phyloP scores from a whole-genome alignment of 495 filamentous ascomycete species.

The Extremus antarcticus region DNA sequence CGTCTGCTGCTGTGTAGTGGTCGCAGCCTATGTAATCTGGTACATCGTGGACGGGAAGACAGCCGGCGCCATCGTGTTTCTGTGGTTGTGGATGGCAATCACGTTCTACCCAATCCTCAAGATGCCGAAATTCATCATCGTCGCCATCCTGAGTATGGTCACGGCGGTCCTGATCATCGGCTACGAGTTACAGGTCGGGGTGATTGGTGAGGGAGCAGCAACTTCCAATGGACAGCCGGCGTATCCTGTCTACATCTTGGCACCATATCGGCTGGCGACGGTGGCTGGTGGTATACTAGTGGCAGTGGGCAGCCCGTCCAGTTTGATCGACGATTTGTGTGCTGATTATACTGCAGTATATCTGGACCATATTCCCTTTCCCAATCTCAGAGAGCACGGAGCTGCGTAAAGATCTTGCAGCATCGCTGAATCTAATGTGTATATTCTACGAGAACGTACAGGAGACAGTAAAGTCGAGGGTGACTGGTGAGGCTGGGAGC shows the following conservation, averaged over 20 bases:
- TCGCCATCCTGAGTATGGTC: conserved; percentile 58
- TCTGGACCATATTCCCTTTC: conserved; percentile 80
- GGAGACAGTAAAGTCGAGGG: neutral
- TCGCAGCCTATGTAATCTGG: conserved; percentile 55
- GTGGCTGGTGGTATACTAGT: conserved; percentile 62
- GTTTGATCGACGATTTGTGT: neutral
- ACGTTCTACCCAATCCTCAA: conserved; percentile 57
- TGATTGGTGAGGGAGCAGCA: conserved; percentile 49
- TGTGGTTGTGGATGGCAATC: conserved; percentile 36
- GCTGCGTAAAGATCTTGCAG: conserved; percentile 59
- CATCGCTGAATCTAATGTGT: conserved; percentile 64
- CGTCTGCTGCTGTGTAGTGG: no score
- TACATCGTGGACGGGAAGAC: conserved; percentile 62
- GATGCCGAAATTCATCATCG: conserved; percentile 38
- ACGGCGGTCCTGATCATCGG: conserved; percentile 66
- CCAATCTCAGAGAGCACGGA: conserved; percentile 65
- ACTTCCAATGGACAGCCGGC: conserved; percentile 58
- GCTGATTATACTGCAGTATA: conserved; percentile 24
- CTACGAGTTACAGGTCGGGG: conserved; percentile 66
- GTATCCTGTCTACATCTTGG: conserved; percentile 62
- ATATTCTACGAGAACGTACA: conserved; percentile 48
- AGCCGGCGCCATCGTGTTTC: conserved; percentile 56
- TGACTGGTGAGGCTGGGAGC: neutral
- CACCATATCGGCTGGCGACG: conserved; percentile 62
- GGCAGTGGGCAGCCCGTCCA: conserved; percentile 37